These are phyloP conservation scores for Crithidia expoeki DNA, from an alignment of 208 protist genomes.

Conservation along the genomic window DNA sequence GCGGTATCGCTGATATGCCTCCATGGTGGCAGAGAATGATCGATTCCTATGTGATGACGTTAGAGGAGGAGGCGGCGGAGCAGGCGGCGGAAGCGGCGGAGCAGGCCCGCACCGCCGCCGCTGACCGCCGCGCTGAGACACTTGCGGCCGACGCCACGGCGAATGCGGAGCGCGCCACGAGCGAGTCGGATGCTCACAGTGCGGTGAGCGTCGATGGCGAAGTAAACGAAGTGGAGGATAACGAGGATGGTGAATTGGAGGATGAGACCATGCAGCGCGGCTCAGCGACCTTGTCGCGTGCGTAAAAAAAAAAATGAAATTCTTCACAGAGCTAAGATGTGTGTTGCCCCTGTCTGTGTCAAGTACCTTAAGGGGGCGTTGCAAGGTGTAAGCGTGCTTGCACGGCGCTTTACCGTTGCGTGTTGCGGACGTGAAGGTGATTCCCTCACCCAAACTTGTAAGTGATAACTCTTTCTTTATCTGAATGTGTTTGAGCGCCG, in stretches of 20 bases:
- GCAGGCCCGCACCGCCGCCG: slow-evolving; percentile 25
- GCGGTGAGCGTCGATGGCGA: slow-evolving; percentile 16
- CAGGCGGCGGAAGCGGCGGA: slow-evolving; percentile 25
- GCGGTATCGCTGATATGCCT: slow-evolving; percentile 21
- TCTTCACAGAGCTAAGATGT: neutral
- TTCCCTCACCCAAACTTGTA: no score
- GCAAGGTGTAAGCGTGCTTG: no score
- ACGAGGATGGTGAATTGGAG: slow-evolving; percentile 11
- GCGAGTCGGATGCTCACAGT: slow-evolving; percentile 6
- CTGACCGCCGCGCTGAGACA: slow-evolving; percentile 18
- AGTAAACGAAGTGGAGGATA: slow-evolving; percentile 11
- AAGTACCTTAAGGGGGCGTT: no score
- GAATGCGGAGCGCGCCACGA: slow-evolving; percentile 30
- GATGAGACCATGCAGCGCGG: neutral
- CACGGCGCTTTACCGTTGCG: no score
- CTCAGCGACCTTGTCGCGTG: neutral
- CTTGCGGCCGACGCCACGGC: slow-evolving; percentile 26
- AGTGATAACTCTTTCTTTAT: no score
- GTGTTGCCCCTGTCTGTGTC: neutral
- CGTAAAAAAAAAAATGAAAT: neutral
- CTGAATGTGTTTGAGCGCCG: no score
- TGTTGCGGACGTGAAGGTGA: no score
- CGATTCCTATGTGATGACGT: slow-evolving; percentile 44
- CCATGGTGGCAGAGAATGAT: slow-evolving; percentile 65
- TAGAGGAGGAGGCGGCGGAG: slow-evolving; percentile 41